Evolutionary conservation across 1,284 basidiomycete species (phyloP).

Genomic region (Schizophyllum amplum): DNA sequence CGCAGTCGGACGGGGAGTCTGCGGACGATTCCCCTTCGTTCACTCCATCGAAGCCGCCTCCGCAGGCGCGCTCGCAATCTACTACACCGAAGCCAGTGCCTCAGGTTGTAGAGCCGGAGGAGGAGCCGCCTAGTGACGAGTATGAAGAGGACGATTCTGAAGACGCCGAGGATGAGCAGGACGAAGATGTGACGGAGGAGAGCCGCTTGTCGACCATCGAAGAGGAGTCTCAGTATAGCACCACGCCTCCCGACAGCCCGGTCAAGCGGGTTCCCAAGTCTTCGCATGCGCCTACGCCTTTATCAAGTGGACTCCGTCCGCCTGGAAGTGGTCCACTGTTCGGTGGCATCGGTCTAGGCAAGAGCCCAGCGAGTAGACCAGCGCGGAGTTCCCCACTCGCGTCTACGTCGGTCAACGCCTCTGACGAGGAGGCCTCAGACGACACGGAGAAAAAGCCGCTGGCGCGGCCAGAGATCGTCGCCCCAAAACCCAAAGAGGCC

Average conservation of each 20-base stretch:
- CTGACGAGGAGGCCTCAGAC: conserved; percentile 13
- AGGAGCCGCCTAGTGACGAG: conserved; percentile 20
- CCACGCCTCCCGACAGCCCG: conserved; percentile 53
- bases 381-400: conserved; percentile 57
- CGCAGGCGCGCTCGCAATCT: conserved; percentile 12
- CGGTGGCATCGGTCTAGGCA: conserved; percentile 3
- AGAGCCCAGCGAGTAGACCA: conserved; percentile 37
- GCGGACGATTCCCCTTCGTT: conserved; percentile 8
- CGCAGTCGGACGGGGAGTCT: conserved; percentile 14
- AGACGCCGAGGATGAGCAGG: neutral
- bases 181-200: conserved; percentile 11
- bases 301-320: neutral
- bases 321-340: neutral
- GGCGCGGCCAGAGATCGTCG: no score
- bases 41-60: conserved; percentile 14
- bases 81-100: conserved; percentile 5
- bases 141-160: conserved; percentile 3
- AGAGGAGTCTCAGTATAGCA: conserved; percentile 23
- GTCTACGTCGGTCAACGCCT: conserved; percentile 33
- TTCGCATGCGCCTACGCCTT: conserved; percentile 1
- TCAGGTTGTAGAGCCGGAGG: conserved; percentile 16
- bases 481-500: neutral
- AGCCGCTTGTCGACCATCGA: conserved; percentile 17
- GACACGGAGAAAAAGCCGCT: neutral
- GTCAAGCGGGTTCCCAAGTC: conserved; percentile 23